These are phyloP conservation scores for Acer campestre DNA, from an alignment of 345 rosid species.

Conservation along the genomic window DNA sequence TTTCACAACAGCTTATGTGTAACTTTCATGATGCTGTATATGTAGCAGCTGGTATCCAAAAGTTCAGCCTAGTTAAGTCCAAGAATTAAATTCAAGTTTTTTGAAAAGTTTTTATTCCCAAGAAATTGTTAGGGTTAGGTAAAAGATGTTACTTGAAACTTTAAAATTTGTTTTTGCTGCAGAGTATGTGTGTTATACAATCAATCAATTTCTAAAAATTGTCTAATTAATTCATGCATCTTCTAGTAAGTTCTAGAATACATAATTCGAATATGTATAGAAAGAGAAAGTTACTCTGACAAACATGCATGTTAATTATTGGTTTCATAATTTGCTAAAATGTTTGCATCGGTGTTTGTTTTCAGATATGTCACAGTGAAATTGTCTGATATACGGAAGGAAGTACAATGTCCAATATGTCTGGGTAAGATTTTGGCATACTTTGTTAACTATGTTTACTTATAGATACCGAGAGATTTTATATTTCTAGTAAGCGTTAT, in stretches of 20 bases:
- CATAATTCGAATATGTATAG: not conserved
- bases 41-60: not conserved
- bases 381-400: conserved; percentile 63
- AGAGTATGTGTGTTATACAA: not conserved
- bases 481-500: not conserved
- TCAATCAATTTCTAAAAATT: not conserved
- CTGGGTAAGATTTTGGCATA: conserved; percentile 45
- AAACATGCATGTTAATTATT: not conserved
- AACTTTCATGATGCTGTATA: not conserved
- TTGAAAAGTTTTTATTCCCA: not conserved
- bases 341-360: conserved; percentile 19
- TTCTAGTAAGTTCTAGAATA: not conserved
- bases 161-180: not conserved
- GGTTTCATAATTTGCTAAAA: conserved; percentile 13
- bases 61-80: not conserved
- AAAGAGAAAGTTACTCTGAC: conserved; percentile 12
- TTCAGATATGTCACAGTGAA: conserved; percentile 54
- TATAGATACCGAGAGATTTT: conserved; percentile 3
- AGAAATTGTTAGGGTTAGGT: not conserved
- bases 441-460: conserved; percentile 7
- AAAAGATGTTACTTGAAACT: conserved; percentile 3
- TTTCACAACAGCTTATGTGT: not conserved
- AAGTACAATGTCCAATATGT: conserved; percentile 83
- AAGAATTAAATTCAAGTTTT: conserved; percentile 14
- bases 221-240: not conserved